phyloP scores from a whole-genome alignment of 1,284 basidiomycete genomes.

The Vanrija sp. region DNA sequence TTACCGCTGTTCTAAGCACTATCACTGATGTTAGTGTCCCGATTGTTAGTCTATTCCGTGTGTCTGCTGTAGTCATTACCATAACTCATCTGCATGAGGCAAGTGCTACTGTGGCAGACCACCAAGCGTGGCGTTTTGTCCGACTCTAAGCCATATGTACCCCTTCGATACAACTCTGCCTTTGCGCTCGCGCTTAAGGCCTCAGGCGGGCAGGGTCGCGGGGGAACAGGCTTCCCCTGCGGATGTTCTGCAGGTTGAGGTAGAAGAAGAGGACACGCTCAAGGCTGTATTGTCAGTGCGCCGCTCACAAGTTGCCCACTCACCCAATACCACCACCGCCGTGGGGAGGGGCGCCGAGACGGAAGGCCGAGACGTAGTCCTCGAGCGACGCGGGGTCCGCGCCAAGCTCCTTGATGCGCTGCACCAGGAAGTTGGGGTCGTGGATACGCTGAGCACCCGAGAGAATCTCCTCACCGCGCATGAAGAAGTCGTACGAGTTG shows the following conservation, averaged over 20 bases:
- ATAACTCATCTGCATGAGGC: too few species aligned
- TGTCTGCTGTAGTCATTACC: too few species aligned
- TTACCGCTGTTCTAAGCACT: too few species aligned
- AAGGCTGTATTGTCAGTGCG: constrained; percentile 53
- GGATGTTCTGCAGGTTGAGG: constrained; percentile 90
- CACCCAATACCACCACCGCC: constrained; percentile 56
- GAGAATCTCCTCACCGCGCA: constrained; percentile 97
- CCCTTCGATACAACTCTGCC: not conserved
- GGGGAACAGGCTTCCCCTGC: constrained; percentile 90
- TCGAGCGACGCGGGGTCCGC: constrained; percentile 84
- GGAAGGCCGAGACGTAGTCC: constrained; percentile 89
- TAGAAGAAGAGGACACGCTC: constrained; percentile 88
- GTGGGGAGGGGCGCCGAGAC: constrained; percentile 82
- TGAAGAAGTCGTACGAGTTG: constrained; percentile 99
- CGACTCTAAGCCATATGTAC: not conserved
- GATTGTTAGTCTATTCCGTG: too few species aligned
- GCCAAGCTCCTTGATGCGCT: constrained; percentile 69
- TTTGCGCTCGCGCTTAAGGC: constrained; percentile 24
- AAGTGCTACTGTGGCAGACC: too few species aligned
- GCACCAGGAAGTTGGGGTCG: constrained; percentile 74
- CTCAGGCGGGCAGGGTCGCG: constrained; percentile 69
- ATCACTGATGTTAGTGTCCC: too few species aligned
- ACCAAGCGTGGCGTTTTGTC: not conserved
- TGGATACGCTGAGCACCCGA: constrained; percentile 97
- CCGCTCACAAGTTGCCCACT: constrained; percentile 30